Conservation (phyloP, 495 filamentous ascomycete genomes). For the Hypoxylon trugodes region DNA sequence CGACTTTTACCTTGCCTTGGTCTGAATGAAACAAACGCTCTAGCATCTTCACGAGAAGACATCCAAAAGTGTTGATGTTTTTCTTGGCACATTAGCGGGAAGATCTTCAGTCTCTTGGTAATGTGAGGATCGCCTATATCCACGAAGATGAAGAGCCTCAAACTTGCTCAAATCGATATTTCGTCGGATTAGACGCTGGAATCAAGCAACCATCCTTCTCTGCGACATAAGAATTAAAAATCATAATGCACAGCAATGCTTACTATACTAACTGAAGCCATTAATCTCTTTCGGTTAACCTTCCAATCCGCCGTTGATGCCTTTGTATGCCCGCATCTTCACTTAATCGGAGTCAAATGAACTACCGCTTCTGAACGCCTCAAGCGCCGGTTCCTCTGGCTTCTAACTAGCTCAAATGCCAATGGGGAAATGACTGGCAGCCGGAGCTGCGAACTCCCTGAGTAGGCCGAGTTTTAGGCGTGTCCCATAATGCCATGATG, state of each 20-base stretch:
- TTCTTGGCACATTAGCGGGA: slow-evolving; percentile 19
- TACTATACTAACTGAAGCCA: slow-evolving; percentile 7
- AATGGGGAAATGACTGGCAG: slow-evolving; percentile 7
- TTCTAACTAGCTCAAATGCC: slow-evolving; percentile 17
- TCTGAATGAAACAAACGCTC: slow-evolving; percentile 19
- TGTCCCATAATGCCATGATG: slow-evolving; percentile 36
- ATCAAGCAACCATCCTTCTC: not conserved
- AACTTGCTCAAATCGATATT: slow-evolving; percentile 10
- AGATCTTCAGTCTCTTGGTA: slow-evolving; percentile 24
- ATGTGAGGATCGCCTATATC: slow-evolving; percentile 19
- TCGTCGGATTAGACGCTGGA: not conserved
- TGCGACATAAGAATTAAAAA: slow-evolving; percentile 6
- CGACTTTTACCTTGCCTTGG: not conserved
- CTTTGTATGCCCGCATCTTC: slow-evolving; percentile 8
- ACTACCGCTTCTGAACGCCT: slow-evolving; percentile 17
- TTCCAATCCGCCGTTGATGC: not conserved
- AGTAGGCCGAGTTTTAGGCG: slow-evolving; percentile 36
- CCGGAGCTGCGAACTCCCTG: slow-evolving; percentile 14
- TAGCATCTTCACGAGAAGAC: slow-evolving; percentile 2
- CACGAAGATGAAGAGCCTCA: slow-evolving; percentile 36
- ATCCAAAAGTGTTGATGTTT: no score
- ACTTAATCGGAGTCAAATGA: slow-evolving; percentile 22
- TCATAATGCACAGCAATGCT: slow-evolving; percentile 16
- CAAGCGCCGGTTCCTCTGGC: slow-evolving; percentile 20
- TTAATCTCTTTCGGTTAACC: slow-evolving; percentile 8